Percentiles rank a stretch among this genome's conserved stretches.
phyloP scores from a whole-genome alignment of 176 grass and related monocot genomes.

The Coix lacrymajobi region DNA sequence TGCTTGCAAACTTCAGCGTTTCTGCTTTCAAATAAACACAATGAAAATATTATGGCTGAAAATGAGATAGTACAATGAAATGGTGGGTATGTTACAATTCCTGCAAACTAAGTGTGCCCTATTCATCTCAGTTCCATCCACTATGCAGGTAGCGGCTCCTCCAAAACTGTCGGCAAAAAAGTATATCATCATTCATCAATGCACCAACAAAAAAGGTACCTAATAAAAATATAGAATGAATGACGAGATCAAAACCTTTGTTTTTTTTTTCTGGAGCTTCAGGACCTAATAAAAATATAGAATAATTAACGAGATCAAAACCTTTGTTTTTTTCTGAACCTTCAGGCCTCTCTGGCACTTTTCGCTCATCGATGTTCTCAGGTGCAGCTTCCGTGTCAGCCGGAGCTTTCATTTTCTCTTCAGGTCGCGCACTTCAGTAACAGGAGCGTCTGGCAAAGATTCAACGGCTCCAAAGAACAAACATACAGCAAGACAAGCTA shows the following conservation, averaged over 20 bases:
- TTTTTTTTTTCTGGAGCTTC: slow-evolving; percentile 51
- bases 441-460: slow-evolving; percentile 67
- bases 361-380: slow-evolving; percentile 47
- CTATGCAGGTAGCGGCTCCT: slow-evolving; percentile 78
- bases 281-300: no score
- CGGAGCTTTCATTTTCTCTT: slow-evolving; percentile 25
- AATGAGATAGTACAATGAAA: slow-evolving; percentile 31
- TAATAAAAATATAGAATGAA: background rate
- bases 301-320: no score
- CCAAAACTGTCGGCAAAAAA: slow-evolving; percentile 63
- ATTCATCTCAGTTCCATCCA: slow-evolving; percentile 15
- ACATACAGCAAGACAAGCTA: no score
- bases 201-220: background rate
- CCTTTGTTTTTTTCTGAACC: no score
- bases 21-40: no score
- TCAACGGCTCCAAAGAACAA: slow-evolving; percentile 59
- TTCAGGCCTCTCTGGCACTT: slow-evolving; percentile 35
- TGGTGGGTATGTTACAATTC: slow-evolving; percentile 40
- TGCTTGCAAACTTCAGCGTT: no score
- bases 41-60: background rate
- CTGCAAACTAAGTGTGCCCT: slow-evolving; percentile 18
- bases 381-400: slow-evolving; percentile 20
- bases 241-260: slow-evolving; percentile 60
- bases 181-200: slow-evolving; percentile 18
- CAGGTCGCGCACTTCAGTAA: slow-evolving; percentile 36